These are phyloP conservation scores for Strobilomyces confusus DNA, from an alignment of 768 basidiomycete genomes.

Conservation along the genomic window DNA sequence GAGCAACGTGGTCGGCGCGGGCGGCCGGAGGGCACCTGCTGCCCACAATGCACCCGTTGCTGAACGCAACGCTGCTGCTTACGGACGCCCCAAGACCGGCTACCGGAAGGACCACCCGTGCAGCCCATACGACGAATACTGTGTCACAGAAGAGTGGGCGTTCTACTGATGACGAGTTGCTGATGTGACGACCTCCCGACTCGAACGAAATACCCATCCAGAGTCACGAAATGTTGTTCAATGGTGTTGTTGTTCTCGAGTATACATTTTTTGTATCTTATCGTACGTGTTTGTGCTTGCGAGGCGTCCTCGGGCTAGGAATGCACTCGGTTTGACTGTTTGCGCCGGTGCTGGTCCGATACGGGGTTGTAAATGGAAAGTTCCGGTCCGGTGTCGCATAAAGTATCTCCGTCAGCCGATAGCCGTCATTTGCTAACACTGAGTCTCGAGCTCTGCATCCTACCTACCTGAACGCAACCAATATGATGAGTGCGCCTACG, in stretches of 20 bases:
- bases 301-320: slow-evolving; percentile 13
- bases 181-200: not conserved
- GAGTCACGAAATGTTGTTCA: slow-evolving; percentile 8
- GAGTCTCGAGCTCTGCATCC: slow-evolving; percentile 10
- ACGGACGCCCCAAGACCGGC: slow-evolving; percentile 29
- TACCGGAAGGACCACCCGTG: slow-evolving; percentile 50
- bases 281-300: slow-evolving; percentile 3
- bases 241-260: slow-evolving; percentile 9
- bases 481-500: slow-evolving; percentile 57
- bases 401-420: slow-evolving; percentile 8
- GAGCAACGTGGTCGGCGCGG: slow-evolving; percentile 32
- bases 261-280: slow-evolving; percentile 25
- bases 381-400: slow-evolving; percentile 11
- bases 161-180: slow-evolving; percentile 35
- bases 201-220: slow-evolving; percentile 2
- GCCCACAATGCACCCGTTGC: slow-evolving; percentile 20
- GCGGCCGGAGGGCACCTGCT: slow-evolving; percentile 25
- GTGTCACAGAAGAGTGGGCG: slow-evolving; percentile 68
- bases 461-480: slow-evolving; percentile 17
- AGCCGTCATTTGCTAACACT: slow-evolving; percentile 9
- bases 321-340: slow-evolving; percentile 1
- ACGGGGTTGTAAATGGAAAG: slow-evolving; percentile 18
- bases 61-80: slow-evolving; percentile 29
- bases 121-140: slow-evolving; percentile 56
- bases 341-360: not conserved